A percentile compares a stretch with the other conserved stretches of the same genome.
Evolutionary conservation across 768 basidiomycete genomes (phyloP).

Genomic region (Xerocomellus amylosporus): DNA sequence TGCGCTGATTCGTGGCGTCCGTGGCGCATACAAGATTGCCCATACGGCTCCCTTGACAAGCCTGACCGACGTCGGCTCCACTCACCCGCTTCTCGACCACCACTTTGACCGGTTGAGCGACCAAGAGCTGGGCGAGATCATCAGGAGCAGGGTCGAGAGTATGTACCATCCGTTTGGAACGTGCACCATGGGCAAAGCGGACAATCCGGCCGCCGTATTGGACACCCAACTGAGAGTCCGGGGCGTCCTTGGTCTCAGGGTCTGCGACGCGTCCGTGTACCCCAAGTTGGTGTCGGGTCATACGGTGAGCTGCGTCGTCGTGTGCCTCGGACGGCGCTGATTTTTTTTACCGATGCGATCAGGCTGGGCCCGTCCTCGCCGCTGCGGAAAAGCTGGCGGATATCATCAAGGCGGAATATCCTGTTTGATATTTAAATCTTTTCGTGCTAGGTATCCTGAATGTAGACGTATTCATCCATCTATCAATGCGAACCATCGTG

Average conservation of each 20-base stretch:
- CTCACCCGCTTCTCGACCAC: conserved; percentile 38
- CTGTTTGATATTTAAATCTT: neutral
- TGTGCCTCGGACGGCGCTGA: neutral
- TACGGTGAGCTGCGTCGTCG: conserved; percentile 34
- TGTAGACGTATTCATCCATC: too few species aligned
- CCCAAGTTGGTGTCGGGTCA: conserved; percentile 45
- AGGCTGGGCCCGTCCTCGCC: conserved; percentile 32
- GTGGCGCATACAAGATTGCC: conserved; percentile 37
- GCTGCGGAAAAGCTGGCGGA: conserved; percentile 38
- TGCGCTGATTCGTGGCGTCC: conserved; percentile 40
- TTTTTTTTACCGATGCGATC: neutral
- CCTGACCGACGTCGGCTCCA: conserved; percentile 33
- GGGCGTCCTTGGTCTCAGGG: conserved; percentile 40
- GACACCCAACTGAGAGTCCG: conserved; percentile 43
- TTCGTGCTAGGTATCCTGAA: too few species aligned
- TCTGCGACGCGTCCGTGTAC: conserved; percentile 47
- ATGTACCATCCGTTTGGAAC: conserved; percentile 45
- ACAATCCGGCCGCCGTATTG: conserved; percentile 40
- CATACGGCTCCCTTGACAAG: conserved; percentile 38
- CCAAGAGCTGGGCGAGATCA: conserved; percentile 33
- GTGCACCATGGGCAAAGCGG: conserved; percentile 37
- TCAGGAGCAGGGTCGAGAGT: conserved; percentile 38
- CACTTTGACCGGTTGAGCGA: conserved; percentile 33
- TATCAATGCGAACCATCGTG: too few species aligned
- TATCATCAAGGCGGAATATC: conserved; percentile 28